Base-by-base conservation (phyloP, 176 grass and related monocot genomes). In the Raddia guianensis region DNA sequence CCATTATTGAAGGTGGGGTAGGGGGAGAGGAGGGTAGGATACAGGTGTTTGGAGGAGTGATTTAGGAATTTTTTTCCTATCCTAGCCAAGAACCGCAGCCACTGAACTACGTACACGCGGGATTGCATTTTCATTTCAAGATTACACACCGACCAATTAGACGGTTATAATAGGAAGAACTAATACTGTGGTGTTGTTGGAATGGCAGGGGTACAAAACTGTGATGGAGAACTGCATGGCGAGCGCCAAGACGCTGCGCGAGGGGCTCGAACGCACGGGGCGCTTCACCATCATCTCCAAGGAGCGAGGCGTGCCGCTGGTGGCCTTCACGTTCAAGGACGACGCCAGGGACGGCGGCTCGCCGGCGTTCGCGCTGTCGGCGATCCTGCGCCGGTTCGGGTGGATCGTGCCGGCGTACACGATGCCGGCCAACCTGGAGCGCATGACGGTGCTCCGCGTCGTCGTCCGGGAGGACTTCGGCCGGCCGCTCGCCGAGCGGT, bases 331-430 rank as follows among this genome's bases (percentile, higher is more conserved):
- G 16, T 92, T 94, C 90, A 91, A 83, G 64, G 54, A 59, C 27
- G 71, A 14, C 27, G 27, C 35, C 76, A 66, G 3, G 9, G 80
- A 83, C 70, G 54, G 77, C 70, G 54, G 77, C 35, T 9, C 72
- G 44, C 82, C 67, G 50, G 83, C 88, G 13, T 94, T 94, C 88
- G 73, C 72, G 73, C 76, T 94, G 2, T 90, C 95, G 9, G 33
- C 78, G 15, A 80, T 49, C 44, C 78, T 98, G 33, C 78, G 92
- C 1, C 80, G 92, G 67, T 94, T 82, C 60, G 91, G 89, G 14
- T 97, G 91, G 94, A 97, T 94, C 18, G 91, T 97, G 35, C 94
- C 91, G 0, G 91, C 94, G 33, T 97, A 98, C 90, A 98, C 95
- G 49, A 88, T 98, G 92, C 95, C 95, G 3, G 81, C 87, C 5